phyloP scores from a whole-genome alignment of 768 basidiomycete genomes.

The Lenzites betulinus region DNA sequence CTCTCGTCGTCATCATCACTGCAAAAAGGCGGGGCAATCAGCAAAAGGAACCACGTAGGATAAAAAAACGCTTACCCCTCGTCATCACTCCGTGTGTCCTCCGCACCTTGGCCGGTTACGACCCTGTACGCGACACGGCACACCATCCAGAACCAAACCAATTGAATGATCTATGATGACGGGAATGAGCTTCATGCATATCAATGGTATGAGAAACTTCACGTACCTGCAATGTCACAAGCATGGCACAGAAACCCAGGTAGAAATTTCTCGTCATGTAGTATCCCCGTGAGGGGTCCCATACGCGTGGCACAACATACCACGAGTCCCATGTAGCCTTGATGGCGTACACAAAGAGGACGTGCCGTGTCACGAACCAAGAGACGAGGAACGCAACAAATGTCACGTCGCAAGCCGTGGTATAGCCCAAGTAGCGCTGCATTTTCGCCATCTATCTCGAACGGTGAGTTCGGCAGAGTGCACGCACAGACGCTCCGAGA shows the following conservation, averaged over 20 bases:
- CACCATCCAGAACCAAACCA: constrained; percentile 88
- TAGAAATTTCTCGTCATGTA: constrained; percentile 53
- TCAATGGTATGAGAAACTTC: too few relatives aligned
- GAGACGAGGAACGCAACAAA: constrained; percentile 85
- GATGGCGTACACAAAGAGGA: constrained; percentile 76
- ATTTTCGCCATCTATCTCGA: constrained; percentile 84
- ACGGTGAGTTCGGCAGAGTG: constrained; percentile 51
- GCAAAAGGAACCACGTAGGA: background rate
- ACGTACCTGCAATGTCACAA: constrained; percentile 66
- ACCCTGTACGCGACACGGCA: constrained; percentile 82
- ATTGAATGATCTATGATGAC: constrained; percentile 60
- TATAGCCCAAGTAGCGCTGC: constrained; percentile 77
- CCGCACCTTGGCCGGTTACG: constrained; percentile 70
- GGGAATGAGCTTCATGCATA: constrained; percentile 9
- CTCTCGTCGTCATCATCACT: constrained; percentile 32
- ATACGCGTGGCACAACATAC: constrained; percentile 50
- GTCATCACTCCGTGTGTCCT: constrained; percentile 86
- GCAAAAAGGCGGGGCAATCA: constrained; percentile 2
- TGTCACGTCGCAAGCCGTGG: constrained; percentile 63
- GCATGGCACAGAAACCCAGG: constrained; percentile 52
- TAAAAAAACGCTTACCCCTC: constrained; percentile 51
- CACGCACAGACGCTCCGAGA: constrained; percentile 90
- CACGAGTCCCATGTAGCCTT: constrained; percentile 58
- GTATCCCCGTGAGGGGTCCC: constrained; percentile 59
- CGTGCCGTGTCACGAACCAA: constrained; percentile 90